phyloP scores from a whole-genome alignment of 768 basidiomycete genomes.

The Phallus indusiatus region DNA sequence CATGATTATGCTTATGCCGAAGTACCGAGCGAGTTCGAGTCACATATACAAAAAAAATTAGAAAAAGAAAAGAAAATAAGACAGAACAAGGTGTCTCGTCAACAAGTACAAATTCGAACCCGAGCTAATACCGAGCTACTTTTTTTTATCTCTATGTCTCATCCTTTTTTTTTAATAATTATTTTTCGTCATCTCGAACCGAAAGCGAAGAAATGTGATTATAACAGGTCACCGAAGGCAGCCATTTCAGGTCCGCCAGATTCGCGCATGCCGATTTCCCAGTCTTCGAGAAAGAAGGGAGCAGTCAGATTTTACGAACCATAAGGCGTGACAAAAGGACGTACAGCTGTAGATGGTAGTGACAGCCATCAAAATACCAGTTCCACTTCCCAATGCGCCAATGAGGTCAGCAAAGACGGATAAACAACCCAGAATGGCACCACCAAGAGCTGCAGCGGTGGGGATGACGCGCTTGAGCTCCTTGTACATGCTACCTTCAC shows the following conservation, averaged over 20 bases:
- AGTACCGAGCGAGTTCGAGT: too few species aligned
- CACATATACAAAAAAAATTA: too few species aligned
- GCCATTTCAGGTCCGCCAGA: slow-evolving; percentile 78
- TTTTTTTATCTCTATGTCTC: too few species aligned
- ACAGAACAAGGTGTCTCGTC: too few species aligned
- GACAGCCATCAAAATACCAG: slow-evolving; percentile 95
- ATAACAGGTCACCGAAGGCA: slow-evolving; percentile 69
- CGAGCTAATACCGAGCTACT: too few species aligned
- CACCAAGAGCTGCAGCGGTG: slow-evolving; percentile 94
- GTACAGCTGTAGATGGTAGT: slow-evolving; percentile 93
- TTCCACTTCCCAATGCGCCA: slow-evolving; percentile 93
- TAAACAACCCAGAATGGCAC: slow-evolving; percentile 89
- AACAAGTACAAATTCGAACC: too few species aligned
- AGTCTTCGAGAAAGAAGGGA: slow-evolving; percentile 43
- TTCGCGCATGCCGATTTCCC: slow-evolving; percentile 92
- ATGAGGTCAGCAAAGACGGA: slow-evolving; percentile 89
- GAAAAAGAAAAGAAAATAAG: too few species aligned
- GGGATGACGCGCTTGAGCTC: slow-evolving; percentile 97
- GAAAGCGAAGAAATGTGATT: slow-evolving; percentile 15
- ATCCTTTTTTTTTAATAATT: too few species aligned
- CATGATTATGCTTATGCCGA: too few species aligned
- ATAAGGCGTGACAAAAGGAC: slow-evolving; percentile 19
- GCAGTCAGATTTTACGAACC: slow-evolving; percentile 1
- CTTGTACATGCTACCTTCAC: slow-evolving; percentile 98
- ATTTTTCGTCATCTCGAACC: too few species aligned